Base-by-base conservation (phyloP, 768 basidiomycete species). In the Tricholoma matsutake region DNA sequence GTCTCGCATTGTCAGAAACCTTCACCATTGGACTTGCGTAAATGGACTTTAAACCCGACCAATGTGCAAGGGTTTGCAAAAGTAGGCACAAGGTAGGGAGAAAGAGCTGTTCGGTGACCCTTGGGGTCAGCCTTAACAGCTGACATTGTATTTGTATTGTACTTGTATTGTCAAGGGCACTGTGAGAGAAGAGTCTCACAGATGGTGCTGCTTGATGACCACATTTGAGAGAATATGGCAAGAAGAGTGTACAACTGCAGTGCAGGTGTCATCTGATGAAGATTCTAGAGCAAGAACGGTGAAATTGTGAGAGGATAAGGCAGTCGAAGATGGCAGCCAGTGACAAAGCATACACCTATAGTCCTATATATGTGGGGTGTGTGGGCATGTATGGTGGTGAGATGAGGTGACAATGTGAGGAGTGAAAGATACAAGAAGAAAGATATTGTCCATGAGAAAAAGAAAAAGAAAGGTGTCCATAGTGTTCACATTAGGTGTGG, bases 211-310 rank as follows among this genome's bases (percentile, higher is more conserved):
- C 69, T 90, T 92, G 39, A 92, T 76, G 62, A 98, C 88, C 4
- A 98, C 83, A 71, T 95, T 96, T 2, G 93, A 88, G 57, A 91
- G 84, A 41, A 98, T 79, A 68, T 79, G 68, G 18, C 85, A 82
- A 7, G 83, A 76, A 1, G 88, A 90, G 20, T 84, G 83, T 35
- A 99, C 89, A 54, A 98, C 80, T 0, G 96, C 90, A 14, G 88
- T 93, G 67, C 94, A 96, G 1, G 94, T 92, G 69, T 98, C 97
- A 72, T 99, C 96, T 13, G 94, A 94, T 11, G 93, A 95, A 1
- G 89, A 87, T 73, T 97, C 95, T 37, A 96, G 68, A 7, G 85
- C 89, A 8, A 92, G 81, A 13, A 92, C 86, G 1, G 84, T 89
- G 68, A 91, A 86, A 22, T 56, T 56, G 32, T 72, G 72, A 29